Evolutionary conservation across 208 protist species (phyloP).

Genomic region (Leptomonas seymouri): DNA sequence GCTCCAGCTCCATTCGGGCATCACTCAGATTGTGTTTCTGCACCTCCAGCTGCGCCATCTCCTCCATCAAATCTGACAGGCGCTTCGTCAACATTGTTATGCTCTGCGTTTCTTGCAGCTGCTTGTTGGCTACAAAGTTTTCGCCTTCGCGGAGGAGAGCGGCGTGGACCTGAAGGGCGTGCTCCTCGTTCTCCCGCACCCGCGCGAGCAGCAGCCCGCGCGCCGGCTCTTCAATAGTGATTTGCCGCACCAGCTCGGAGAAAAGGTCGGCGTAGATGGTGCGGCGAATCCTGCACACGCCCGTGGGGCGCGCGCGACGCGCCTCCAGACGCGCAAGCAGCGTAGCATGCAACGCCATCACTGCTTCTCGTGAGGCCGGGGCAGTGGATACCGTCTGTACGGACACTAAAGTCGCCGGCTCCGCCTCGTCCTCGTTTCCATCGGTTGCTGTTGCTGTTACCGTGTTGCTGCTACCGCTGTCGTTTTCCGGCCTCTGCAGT

Average conservation of each 20-base stretch:
- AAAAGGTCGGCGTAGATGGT: slow-evolving; percentile 98
- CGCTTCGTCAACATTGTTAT: slow-evolving; percentile 33
- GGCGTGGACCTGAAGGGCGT: slow-evolving; percentile 58
- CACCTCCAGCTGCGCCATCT: slow-evolving; percentile 39
- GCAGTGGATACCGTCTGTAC: slow-evolving; percentile 64
- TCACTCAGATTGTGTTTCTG: slow-evolving; percentile 38
- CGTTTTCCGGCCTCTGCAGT: neutral
- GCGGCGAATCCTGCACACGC: slow-evolving; percentile 97
- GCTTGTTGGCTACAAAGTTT: slow-evolving; percentile 89
- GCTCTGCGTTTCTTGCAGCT: slow-evolving; percentile 27
- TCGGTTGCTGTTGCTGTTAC: no score
- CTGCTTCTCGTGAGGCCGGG: slow-evolving; percentile 68
- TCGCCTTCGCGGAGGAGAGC: slow-evolving; percentile 49
- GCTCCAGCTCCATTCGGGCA: slow-evolving; percentile 31
- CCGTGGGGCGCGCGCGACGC: slow-evolving; percentile 94
- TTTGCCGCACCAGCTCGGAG: slow-evolving; percentile 97
- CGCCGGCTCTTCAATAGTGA: slow-evolving; percentile 98
- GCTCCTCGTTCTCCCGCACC: slow-evolving; percentile 95
- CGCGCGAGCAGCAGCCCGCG: slow-evolving; percentile 97
- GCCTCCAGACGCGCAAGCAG: slow-evolving; percentile 90
- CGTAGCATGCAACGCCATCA: slow-evolving; percentile 86
- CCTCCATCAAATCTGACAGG: slow-evolving; percentile 26
- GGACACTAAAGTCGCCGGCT: neutral
- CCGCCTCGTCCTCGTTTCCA: neutral
- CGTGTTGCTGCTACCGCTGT: neutral